A percentile compares a stretch with the other conserved stretches of the same genome.
These are phyloP conservation scores for Botrytis byssoidea DNA, from an alignment of 2,329 filamentous ascomycete species.

Conservation along the genomic window DNA sequence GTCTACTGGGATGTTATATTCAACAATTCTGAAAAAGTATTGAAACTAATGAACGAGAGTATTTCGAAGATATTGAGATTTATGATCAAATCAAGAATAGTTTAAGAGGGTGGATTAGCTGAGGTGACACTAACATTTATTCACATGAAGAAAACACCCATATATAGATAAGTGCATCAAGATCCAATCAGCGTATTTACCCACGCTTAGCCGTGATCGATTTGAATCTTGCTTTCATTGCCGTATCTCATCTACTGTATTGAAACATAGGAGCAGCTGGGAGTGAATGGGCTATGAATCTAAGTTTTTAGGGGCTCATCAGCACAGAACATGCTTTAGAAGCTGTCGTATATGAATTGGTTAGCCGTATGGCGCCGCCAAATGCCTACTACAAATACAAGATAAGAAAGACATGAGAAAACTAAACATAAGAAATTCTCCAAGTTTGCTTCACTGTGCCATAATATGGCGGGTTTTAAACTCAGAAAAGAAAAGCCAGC, in stretches of 20 bases:
- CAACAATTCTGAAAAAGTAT: too few species aligned
- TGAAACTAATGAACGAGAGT: not conserved
- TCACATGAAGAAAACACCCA: not conserved
- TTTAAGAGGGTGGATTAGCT: not conserved
- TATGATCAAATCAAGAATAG: not conserved
- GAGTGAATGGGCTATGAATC: not conserved
- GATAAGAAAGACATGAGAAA: not conserved
- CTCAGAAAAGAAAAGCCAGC: not conserved
- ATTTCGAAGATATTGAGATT: not conserved
- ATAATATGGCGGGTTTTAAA: not conserved
- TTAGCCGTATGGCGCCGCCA: not conserved
- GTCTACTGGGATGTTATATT: fast-evolving
- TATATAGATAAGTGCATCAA: not conserved
- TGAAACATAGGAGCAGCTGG: not conserved
- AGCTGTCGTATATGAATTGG: not conserved
- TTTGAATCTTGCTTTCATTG: not conserved
- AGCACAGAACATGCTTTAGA: not conserved
- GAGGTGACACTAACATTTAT: not conserved
- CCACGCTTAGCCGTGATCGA: not conserved
- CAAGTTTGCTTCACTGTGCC: not conserved
- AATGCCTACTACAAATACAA: not conserved
- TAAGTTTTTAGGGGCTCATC: too few species aligned
- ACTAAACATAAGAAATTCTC: not conserved
- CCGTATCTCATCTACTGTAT: not conserved
- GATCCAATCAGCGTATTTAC: not conserved